Conservation (phyloP, 768 basidiomycete genomes). For the Paxillus involutus region DNA sequence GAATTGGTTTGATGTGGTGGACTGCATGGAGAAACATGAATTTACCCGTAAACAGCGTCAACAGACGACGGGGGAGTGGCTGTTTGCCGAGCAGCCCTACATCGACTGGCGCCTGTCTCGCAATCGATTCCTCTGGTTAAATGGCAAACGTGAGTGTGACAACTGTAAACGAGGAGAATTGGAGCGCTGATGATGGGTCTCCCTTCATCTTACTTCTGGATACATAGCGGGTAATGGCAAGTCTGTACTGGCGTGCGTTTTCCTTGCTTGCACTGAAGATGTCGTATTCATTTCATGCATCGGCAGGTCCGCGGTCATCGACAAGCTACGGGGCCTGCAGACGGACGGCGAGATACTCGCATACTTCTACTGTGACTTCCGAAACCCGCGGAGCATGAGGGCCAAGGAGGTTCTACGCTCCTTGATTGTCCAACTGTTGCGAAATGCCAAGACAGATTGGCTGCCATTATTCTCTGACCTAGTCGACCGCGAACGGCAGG, state of each 20-base stretch:
- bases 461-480: not conserved
- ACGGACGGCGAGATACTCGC: not conserved
- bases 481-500: not conserved
- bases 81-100: not conserved
- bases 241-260: not conserved
- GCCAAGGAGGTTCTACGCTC: conserved; percentile 3
- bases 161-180: not conserved
- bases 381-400: not conserved
- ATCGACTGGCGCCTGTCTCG: not conserved
- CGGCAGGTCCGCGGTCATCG: not conserved
- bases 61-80: not conserved
- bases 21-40: not conserved
- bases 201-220: no score
- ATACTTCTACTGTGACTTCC: conserved; percentile 13
- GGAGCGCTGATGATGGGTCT: no score
- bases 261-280: not conserved
- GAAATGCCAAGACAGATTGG: conserved; percentile 1
- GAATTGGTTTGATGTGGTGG: not conserved
- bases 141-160: conserved; percentile 1
- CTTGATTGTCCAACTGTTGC: not conserved
- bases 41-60: not conserved
- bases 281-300: not conserved
- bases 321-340: not conserved
- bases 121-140: conserved; percentile 4
- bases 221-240: not conserved